Percentiles rank a stretch among this genome's conserved stretches.
These are phyloP conservation scores for Pleurotus platypus DNA, from an alignment of 768 basidiomycete genomes.

Conservation along the genomic window DNA sequence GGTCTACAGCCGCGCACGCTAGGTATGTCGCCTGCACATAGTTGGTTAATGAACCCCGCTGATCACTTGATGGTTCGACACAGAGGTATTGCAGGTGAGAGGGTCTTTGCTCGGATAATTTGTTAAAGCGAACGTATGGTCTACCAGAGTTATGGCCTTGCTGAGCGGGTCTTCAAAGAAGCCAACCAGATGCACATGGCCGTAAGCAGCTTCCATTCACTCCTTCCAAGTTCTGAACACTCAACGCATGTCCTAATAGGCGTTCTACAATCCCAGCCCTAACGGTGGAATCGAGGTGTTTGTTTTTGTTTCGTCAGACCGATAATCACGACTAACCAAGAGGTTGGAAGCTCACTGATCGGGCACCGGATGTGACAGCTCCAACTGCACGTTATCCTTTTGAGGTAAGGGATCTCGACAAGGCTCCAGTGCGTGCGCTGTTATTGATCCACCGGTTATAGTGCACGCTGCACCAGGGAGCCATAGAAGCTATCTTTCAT, in stretches of 20 bases:
- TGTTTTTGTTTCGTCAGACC: background rate
- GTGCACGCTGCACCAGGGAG: conserved; percentile 56
- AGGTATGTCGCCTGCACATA: background rate
- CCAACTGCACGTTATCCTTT: conserved; percentile 68
- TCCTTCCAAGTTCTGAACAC: background rate
- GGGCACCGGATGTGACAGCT: conserved; percentile 59
- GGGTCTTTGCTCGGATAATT: no score
- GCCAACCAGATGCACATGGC: conserved; percentile 69
- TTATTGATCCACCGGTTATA: background rate
- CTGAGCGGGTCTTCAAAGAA: conserved; percentile 56
- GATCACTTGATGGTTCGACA: conserved; percentile 23
- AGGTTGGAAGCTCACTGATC: conserved; percentile 51
- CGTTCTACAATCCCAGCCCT: conserved; percentile 68
- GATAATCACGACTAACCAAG: background rate
- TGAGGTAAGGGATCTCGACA: conserved; percentile 38
- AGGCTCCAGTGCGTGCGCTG: background rate
- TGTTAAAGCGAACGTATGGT: background rate
- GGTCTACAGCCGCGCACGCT: conserved; percentile 55
- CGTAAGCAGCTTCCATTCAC: conserved; percentile 35
- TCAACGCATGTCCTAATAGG: conserved; percentile 31
- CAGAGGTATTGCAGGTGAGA: conserved; percentile 48
- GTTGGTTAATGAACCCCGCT: no score
- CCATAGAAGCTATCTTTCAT: conserved; percentile 56
- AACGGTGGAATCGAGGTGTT: conserved; percentile 61
- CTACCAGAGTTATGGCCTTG: conserved; percentile 71